These are phyloP conservation scores for Didymellaceae sp. DNA, from an alignment of 2,329 filamentous ascomycete genomes.

Conservation along the genomic window DNA sequence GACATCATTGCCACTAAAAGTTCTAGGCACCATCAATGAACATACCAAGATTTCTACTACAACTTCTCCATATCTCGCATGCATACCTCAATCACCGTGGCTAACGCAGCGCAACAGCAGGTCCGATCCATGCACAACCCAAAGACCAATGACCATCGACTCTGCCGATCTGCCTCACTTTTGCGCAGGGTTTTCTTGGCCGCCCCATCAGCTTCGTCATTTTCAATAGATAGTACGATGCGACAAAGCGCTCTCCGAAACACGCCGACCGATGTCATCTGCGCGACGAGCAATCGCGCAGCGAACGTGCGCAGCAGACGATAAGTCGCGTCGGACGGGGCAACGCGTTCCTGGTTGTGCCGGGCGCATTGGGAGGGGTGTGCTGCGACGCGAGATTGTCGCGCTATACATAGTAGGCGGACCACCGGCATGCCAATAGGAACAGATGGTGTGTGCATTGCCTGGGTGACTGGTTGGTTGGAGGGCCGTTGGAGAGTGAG, in stretches of 20 bases:
- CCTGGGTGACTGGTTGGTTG: constrained; percentile 3
- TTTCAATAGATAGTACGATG: constrained; percentile 1
- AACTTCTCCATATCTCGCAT: neutral
- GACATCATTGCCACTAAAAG: constrained; percentile 24
- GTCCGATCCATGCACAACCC: constrained; percentile 1
- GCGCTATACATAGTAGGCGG: constrained; percentile 1
- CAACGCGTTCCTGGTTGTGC: constrained; percentile 15
- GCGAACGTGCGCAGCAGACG: constrained; percentile 7
- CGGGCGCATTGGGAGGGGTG: constrained; percentile 2
- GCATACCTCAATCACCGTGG: neutral
- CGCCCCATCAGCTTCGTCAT: constrained; percentile 18
- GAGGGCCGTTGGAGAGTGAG: neutral
- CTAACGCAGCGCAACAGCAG: neutral
- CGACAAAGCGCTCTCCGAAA: constrained; percentile 9
- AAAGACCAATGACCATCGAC: neutral
- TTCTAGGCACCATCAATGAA: constrained; percentile 15
- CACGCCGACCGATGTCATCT: constrained; percentile 6
- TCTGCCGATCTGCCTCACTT: constrained; percentile 19
- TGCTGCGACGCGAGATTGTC: constrained; percentile 16
- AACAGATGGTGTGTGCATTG: constrained; percentile 6
- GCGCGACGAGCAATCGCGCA: neutral
- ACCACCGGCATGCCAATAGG: neutral
- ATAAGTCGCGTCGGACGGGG: constrained; percentile 15
- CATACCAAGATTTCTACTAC: neutral
- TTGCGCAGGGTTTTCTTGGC: constrained; percentile 15